Conservation (phyloP, 1,139 yeast genomes). For the Saccharomyces uvarum region DNA sequence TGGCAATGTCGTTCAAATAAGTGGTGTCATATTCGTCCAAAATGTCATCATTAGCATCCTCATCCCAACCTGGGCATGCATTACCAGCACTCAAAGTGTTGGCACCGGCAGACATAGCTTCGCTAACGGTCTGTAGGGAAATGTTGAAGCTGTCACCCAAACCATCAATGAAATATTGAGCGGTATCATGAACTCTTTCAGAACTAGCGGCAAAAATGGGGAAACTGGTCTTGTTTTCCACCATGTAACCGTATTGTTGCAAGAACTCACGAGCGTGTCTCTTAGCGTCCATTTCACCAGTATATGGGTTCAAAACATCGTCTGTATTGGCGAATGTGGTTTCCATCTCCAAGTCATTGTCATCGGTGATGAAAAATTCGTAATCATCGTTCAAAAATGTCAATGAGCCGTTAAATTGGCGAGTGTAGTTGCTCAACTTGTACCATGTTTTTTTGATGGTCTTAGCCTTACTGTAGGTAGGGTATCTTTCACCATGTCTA, state of each 20-base stretch:
- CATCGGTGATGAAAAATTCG: slow-evolving; percentile 28
- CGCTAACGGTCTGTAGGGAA: slow-evolving; percentile 16
- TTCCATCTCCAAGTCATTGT: slow-evolving; percentile 24
- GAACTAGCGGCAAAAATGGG: slow-evolving; percentile 20
- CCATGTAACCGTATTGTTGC: slow-evolving; percentile 13
- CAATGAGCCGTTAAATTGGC: slow-evolving; percentile 31
- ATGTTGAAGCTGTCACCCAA: slow-evolving; percentile 11
- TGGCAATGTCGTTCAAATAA: slow-evolving; percentile 35
- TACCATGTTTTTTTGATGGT: slow-evolving; percentile 12
- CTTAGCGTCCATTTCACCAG: slow-evolving; percentile 19
- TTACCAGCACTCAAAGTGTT: slow-evolving; percentile 36
- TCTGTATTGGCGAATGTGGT: slow-evolving; percentile 13
- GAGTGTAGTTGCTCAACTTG: slow-evolving; percentile 26
- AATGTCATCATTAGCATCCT: slow-evolving; percentile 17
- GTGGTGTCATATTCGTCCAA: slow-evolving; percentile 20
- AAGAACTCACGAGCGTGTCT: slow-evolving; percentile 19
- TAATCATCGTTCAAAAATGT: slow-evolving; percentile 34
- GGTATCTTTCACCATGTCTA: slow-evolving; percentile 73
- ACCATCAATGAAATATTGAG: slow-evolving; percentile 12
- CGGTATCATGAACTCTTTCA: slow-evolving; percentile 22
- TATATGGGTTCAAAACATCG: slow-evolving; percentile 16
- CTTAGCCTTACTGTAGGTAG: slow-evolving; percentile 36
- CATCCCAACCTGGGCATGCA: slow-evolving; percentile 31
- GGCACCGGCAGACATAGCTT: slow-evolving; percentile 35
- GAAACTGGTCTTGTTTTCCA: slow-evolving; percentile 10